Evolutionary conservation across 176 grass and related monocot species (phyloP).

Genomic region (Carex cristatella): DNA sequence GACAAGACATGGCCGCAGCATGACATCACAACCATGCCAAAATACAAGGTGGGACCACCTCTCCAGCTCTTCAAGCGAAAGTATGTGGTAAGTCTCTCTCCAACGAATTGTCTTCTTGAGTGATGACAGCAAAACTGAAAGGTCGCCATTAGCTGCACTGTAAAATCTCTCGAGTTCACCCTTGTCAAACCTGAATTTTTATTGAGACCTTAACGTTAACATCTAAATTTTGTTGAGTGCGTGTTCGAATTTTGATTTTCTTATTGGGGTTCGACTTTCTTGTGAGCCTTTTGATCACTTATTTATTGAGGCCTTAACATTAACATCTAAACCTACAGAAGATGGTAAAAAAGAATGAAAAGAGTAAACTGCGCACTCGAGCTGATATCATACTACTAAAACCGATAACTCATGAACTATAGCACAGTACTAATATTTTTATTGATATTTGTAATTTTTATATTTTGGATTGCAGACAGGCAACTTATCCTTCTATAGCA

Average conservation of each 20-base stretch:
- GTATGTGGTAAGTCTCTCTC: conserved; percentile 88
- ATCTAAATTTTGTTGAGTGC: too few relatives aligned
- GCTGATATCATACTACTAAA: not conserved
- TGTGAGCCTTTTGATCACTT: not conserved
- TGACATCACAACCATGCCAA: conserved; percentile 94
- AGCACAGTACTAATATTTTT: not conserved
- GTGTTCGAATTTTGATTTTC: conserved; percentile 10
- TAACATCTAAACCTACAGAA: not conserved
- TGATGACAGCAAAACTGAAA: conserved; percentile 63
- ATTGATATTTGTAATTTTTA: not conserved
- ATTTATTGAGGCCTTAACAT: not conserved
- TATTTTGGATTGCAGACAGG: not conserved
- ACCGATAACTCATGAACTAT: not conserved
- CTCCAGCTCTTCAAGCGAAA: conserved; percentile 83
- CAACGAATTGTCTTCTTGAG: conserved; percentile 89
- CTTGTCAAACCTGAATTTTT: conserved; percentile 60
- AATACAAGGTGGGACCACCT: conserved; percentile 92
- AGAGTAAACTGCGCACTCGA: not conserved
- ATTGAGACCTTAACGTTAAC: too few relatives aligned
- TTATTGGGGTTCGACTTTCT: not conserved
- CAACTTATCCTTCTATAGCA: not conserved
- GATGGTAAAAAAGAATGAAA: not conserved
- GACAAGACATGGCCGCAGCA: conserved; percentile 81
- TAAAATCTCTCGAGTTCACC: conserved; percentile 83
- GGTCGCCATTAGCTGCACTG: conserved; percentile 62